Evolutionary conservation across 73 alveolate genomes (phyloP), one percentile per base, ranked within the genome.

Genomic region (Paramecium bursaria): DNA sequence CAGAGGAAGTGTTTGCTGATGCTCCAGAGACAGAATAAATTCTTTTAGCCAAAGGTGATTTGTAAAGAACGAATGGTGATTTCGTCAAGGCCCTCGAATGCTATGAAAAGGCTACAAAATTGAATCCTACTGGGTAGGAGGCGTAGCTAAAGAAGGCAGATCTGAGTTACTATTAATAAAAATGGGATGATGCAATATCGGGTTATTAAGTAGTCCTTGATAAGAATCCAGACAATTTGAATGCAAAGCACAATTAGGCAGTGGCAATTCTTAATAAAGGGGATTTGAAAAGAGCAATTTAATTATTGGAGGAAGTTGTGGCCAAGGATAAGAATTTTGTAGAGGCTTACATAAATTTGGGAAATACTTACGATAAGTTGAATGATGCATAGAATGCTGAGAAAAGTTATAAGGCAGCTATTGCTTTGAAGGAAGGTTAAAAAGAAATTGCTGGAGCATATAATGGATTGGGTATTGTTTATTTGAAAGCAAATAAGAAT

Each of bases 161-260:
- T 11, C 27, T 44, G 27, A 25, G 17, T 19, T 51, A 25, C 11
- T 26, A 51, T 26, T 51, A 51, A 22, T 26, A 51, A 44, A 51
- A 57, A 14, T 57, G 39, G n/a, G 5, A 7, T 57, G 26, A 29
- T 25, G 76, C 76, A 3, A 57, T 57, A 1, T 11, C 11, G 14
- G 29, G 9, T 7, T 57, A 57, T 57, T 27, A 57, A 29, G 4
- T 1, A 6, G 39, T 57, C 3, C 7, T 57, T 11, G 31, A 57
- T 4, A 29, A 2, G 0, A 10, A 57, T 57, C 76, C 47, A 57
- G 7, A 11, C 11, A 57, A 57, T 57, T 29, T 29, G 22, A 0
- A 9, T 7, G 76, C 76, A 10, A 7, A 29, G 0, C 26, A 57
- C 39, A 57, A 57, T 29, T 57, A 31, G 76, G 76, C 15, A 23